Base-by-base conservation (phyloP, 352 stramenopile species). In the Thalassiosira delicatula region DNA sequence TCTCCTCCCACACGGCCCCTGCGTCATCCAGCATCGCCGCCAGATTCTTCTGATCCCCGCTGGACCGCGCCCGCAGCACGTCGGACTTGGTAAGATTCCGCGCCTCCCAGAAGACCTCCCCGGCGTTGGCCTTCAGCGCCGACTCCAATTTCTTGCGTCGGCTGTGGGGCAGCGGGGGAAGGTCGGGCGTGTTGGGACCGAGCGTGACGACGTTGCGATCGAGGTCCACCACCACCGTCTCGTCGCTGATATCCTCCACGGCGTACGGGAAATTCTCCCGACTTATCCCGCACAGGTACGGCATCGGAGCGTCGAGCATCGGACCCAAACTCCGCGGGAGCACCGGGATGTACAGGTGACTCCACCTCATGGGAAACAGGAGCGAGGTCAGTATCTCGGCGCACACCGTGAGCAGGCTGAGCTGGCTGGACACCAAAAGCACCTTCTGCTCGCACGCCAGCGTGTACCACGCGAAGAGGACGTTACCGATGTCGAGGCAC, bases 341-440 rank as follows among this genome's bases (percentile, higher is more conserved):
- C 29, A 94, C 56, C 3, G 92, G 92, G 49, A 95, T 92, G 67
- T 95, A 95, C n/a, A 93, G 61, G 79, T 95, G 90, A 60, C 76
- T 92, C 92, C 92, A 95, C 75, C 82, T 86, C 79, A 95, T 91
- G 3, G 92, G 92, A 69, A 93, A 93, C 3, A 93, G 65, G 12
- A 92, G 35, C 11, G 74, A 87, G 37, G 61, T 87, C 46, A 92
- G 76, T 32, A 92, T 92, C 75, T 93, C 85, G 8, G 80, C 70
- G 60, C 84, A 92, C 12, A 93, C 81, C 0, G 88, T 93, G 57
- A 94, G 69, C 11, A 93, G 68, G 11, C 67, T 83, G 19, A 75
- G 33, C 44, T 92, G 84, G 56, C 73, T 86, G 0, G 81, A 92
- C 8, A 93, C 73, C 19, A 95, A 65, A 11, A 94, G 56, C 12